phyloP scores from a whole-genome alignment of 106 monocot genomes.

The Allium cepa region DNA sequence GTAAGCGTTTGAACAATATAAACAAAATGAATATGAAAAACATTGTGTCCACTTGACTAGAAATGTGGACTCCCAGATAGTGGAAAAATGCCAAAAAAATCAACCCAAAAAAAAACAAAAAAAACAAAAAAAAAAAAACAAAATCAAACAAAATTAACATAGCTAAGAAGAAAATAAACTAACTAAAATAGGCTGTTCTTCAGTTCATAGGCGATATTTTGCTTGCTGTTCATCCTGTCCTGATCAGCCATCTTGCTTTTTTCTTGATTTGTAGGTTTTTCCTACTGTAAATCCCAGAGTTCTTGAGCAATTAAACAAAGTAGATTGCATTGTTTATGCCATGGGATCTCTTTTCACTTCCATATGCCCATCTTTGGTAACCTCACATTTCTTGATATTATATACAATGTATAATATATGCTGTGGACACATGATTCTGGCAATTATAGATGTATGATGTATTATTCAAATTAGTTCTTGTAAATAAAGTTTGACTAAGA shows the following conservation, averaged over 20 bases:
- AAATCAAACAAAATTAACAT: no score
- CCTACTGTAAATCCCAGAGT: slow-evolving; percentile 72
- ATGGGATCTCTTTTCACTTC: slow-evolving; percentile 99
- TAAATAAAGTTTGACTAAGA: no score
- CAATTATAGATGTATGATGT: not conserved
- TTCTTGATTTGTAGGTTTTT: slow-evolving; percentile 54
- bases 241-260: not conserved
- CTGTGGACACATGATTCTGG: not conserved
- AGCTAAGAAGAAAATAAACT: no score
- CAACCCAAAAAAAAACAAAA: no score
- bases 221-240: not conserved
- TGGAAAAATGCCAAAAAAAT: no score
- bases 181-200: no score
- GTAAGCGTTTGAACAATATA: no score
- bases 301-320: slow-evolving; percentile 69
- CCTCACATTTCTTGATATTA: not conserved
- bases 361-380: slow-evolving; percentile 94
- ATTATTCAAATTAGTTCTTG: not conserved
- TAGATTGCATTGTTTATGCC: slow-evolving; percentile 93
- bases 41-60: no score
- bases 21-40: no score
- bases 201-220: not conserved
- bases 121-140: no score
- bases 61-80: no score
- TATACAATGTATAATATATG: not conserved